These are phyloP conservation scores for Phaeotremella fagi DNA, from an alignment of 768 basidiomycete species.

Conservation along the genomic window DNA sequence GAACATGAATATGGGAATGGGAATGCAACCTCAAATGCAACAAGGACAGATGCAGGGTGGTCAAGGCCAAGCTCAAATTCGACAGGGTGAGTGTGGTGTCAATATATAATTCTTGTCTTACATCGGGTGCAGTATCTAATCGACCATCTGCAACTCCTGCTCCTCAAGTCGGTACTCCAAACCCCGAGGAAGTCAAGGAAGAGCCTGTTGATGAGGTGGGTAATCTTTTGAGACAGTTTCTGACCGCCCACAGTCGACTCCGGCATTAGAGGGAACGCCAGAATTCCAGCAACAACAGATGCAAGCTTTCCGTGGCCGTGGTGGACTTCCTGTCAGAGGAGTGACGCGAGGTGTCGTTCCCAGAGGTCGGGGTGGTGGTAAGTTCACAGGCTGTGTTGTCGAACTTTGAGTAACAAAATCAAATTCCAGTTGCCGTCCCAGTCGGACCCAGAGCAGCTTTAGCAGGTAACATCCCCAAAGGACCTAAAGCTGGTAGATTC, in stretches of 20 bases:
- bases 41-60: conserved; percentile 53
- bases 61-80: conserved; percentile 30
- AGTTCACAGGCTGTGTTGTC: no score
- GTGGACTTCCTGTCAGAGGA: not conserved
- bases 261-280: no score
- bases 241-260: not conserved
- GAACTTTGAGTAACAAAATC: no score
- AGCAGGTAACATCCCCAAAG: conserved; percentile 24
- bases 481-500: conserved; percentile 45
- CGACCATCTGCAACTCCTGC: conserved; percentile 6
- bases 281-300: not conserved
- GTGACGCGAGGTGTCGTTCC: conserved; percentile 15
- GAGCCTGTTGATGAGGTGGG: not conserved
- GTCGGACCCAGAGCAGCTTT: conserved; percentile 27
- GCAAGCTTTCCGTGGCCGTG: not conserved
- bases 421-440: conserved; percentile 28
- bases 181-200: not conserved
- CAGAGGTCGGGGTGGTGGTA: conserved; percentile 34
- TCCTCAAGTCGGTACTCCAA: not conserved
- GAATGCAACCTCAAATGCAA: conserved; percentile 77
- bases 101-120: not conserved
- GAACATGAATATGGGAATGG: conserved; percentile 50
- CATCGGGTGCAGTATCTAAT: not conserved
- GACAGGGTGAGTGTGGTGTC: not conserved
- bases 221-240: not conserved